A percentile compares a stretch with the other conserved stretches of the same genome.
Evolutionary conservation across 2,329 filamentous ascomycete genomes (phyloP).

Genomic region (Ambrosiella cleistominuta): DNA sequence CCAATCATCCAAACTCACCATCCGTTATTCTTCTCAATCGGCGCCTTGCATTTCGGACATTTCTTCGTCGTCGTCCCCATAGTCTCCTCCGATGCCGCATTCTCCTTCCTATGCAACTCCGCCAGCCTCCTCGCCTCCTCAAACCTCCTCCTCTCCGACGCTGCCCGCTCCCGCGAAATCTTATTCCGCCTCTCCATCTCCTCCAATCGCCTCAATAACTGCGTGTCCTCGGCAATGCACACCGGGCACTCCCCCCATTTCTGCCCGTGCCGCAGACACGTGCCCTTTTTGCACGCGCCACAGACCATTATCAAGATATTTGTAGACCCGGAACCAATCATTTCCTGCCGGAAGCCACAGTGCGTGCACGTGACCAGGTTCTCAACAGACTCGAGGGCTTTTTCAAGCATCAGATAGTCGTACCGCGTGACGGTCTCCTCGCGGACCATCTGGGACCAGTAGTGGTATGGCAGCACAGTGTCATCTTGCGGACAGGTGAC

Average conservation of each 20-base stretch:
- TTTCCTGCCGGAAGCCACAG: not conserved
- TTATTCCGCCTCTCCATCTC: not conserved
- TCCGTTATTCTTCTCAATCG: not conserved
- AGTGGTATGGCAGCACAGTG: no score
- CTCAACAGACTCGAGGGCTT: not conserved
- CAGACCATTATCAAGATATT: not conserved
- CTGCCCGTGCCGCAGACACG: not conserved
- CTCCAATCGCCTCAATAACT: not conserved
- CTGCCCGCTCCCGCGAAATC: not conserved
- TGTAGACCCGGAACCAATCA: not conserved
- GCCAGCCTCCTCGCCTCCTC: not conserved
- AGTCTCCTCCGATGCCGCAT: not conserved
- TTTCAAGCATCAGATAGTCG: not conserved
- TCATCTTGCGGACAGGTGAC: no score
- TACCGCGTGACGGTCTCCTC: not conserved
- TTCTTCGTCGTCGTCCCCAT: not conserved
- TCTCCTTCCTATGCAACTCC: not conserved
- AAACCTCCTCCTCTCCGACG: not conserved
- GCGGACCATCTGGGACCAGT: no score
- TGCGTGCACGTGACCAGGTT: not conserved
- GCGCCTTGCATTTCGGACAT: not conserved
- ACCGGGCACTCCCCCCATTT: not conserved
- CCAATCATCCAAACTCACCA: not conserved
- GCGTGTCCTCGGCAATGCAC: not conserved
- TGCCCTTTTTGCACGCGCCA: not conserved